A percentile compares a stretch with the other conserved stretches of the same genome.
Conservation (phyloP, 768 basidiomycete genomes). For the Obba rivulosa region DNA sequence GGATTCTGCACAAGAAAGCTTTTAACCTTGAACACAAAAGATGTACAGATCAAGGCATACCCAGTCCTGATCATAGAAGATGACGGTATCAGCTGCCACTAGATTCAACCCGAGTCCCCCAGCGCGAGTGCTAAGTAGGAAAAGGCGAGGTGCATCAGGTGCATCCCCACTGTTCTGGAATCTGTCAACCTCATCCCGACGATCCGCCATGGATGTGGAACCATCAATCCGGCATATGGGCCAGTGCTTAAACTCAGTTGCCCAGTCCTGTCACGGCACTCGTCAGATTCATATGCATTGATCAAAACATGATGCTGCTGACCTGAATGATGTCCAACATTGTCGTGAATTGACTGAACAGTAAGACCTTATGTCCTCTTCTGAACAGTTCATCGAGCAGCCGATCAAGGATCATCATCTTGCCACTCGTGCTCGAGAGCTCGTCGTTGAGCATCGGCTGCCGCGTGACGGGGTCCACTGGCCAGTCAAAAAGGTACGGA, state of each 20-base stretch:
- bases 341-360: constrained; percentile 91
- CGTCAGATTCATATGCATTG: neutral
- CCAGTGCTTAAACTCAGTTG: constrained; percentile 77
- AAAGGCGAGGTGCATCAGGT: constrained; percentile 62
- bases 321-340: constrained; percentile 97
- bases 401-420: constrained; percentile 95
- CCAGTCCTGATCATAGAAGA: constrained; percentile 93
- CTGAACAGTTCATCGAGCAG: constrained; percentile 78
- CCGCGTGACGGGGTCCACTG: constrained; percentile 55
- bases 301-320: constrained; percentile 13
- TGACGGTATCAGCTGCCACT: constrained; percentile 82
- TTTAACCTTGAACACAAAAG: neutral
- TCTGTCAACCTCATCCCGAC: constrained; percentile 77
- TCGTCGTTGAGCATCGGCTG: constrained; percentile 68
- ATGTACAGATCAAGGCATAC: constrained; percentile 36
- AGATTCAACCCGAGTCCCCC: constrained; percentile 81
- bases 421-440: constrained; percentile 82
- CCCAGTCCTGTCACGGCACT: constrained; percentile 70
- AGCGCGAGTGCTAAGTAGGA: constrained; percentile 75
- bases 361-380: constrained; percentile 76
- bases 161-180: constrained; percentile 74
- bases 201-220: constrained; percentile 67
- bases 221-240: constrained; percentile 90
- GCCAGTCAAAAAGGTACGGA: constrained; percentile 88
- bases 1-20: constrained; percentile 58